A percentile compares a stretch with the other conserved stretches of the same genome.
Conservation (phyloP, 2,329 filamentous ascomycete genomes). For the Talaromyces sp. region DNA sequence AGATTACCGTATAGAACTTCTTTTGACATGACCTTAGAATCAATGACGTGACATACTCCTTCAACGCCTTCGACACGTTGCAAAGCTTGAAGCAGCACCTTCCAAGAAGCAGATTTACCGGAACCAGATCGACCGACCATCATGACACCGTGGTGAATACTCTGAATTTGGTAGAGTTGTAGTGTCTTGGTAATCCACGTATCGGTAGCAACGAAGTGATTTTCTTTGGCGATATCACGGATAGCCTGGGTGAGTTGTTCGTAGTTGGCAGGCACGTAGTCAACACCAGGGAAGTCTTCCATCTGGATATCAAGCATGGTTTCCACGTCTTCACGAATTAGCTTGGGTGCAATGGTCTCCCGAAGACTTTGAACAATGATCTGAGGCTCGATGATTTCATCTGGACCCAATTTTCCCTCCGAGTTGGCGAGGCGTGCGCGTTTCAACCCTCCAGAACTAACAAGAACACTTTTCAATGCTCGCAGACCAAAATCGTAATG, state of each 20-base stretch:
- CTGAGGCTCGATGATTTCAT: constrained; percentile 82
- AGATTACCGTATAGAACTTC: constrained; percentile 94
- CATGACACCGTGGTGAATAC: constrained; percentile 99
- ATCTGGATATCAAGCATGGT: constrained; percentile 80
- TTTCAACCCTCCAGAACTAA: constrained; percentile 95
- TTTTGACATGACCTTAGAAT: constrained; percentile 99
- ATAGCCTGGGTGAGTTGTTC: constrained; percentile 77
- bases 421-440: constrained; percentile 67
- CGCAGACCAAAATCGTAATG: constrained; percentile 99
- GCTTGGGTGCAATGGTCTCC: constrained; percentile 95
- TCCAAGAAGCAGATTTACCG: constrained; percentile 95
- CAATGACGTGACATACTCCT: constrained; percentile 94
- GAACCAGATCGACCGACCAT: constrained; percentile 99
- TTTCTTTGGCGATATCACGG: constrained; percentile 74
- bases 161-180: constrained; percentile 96
- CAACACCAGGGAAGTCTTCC: constrained; percentile 84
- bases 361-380: constrained; percentile 98
- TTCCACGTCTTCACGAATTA: constrained; percentile 88
- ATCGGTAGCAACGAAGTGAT: constrained; percentile 84
- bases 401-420: constrained; percentile 58
- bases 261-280: constrained; percentile 87
- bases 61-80: constrained; percentile 89
- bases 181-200: constrained; percentile 97
- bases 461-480: constrained; percentile 95
- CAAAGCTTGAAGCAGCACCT: constrained; percentile 81